Evolutionary conservation across 2,329 filamentous ascomycete genomes (phyloP).

Genomic region (Beauveria asiatica): DNA sequence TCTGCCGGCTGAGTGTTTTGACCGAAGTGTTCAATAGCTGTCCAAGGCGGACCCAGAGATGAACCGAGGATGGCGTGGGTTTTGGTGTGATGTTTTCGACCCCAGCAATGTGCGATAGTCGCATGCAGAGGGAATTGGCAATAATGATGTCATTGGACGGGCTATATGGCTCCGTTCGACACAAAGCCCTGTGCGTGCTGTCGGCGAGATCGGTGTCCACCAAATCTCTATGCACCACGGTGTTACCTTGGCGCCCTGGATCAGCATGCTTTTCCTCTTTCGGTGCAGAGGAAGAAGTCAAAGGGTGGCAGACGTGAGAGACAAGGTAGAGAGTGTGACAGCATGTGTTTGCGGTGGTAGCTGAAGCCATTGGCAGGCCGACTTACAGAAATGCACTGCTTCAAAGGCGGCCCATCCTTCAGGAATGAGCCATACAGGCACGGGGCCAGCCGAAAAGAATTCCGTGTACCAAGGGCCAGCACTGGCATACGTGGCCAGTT

Average conservation of each 20-base stretch:
- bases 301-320: too few relatives aligned
- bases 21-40: background rate
- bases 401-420: background rate
- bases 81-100: background rate
- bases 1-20: background rate
- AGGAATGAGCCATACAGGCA: background rate
- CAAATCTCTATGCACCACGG: background rate
- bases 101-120: background rate
- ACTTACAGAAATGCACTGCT: background rate
- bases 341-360: background rate
- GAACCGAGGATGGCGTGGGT: background rate
- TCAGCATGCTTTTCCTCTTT: background rate
- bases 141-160: background rate
- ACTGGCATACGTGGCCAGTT: background rate
- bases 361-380: background rate
- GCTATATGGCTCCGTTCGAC: background rate
- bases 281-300: too few relatives aligned
- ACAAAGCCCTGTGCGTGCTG: background rate
- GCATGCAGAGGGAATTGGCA: background rate
- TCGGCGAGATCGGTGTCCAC: background rate
- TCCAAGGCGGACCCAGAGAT: background rate
- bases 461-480: background rate
- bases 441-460: background rate
- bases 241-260: background rate
- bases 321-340: background rate